These are phyloP conservation scores for Mucuna pruriens DNA, from an alignment of 306 rosid species.

Conservation along the genomic window DNA sequence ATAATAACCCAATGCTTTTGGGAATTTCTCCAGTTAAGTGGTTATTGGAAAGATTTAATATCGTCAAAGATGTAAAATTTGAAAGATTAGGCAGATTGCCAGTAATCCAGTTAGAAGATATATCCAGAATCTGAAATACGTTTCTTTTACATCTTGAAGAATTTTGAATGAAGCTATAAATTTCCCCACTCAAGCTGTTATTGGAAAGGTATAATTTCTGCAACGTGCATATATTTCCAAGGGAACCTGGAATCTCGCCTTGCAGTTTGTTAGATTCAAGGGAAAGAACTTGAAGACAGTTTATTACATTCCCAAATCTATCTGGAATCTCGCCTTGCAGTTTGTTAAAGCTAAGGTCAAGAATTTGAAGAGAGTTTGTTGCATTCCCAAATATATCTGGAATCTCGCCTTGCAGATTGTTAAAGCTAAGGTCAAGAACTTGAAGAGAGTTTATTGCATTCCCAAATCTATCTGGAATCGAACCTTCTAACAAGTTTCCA, in stretches of 20 bases:
- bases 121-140: background rate
- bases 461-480: too few relatives aligned
- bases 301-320: conserved; percentile 11
- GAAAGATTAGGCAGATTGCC: background rate
- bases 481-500: too few relatives aligned
- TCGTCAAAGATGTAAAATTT: background rate
- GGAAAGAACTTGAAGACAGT: background rate
- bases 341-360: fast-evolving
- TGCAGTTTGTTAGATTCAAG: background rate
- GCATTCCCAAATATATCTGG: too few relatives aligned
- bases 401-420: too few relatives aligned
- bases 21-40: background rate
- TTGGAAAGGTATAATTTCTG: fast-evolving
- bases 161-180: background rate
- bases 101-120: background rate
- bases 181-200: conserved; percentile 20
- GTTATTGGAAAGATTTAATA: background rate
- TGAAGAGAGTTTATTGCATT: too few relatives aligned
- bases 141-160: background rate
- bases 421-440: too few relatives aligned
- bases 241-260: conserved; percentile 4
- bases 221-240: conserved; percentile 25
- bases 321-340: conserved; percentile 15
- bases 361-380: too few relatives aligned
- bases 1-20: background rate